Evolutionary conservation across 345 rosid species (phyloP).

Genomic region (Gossypium raimondii): DNA sequence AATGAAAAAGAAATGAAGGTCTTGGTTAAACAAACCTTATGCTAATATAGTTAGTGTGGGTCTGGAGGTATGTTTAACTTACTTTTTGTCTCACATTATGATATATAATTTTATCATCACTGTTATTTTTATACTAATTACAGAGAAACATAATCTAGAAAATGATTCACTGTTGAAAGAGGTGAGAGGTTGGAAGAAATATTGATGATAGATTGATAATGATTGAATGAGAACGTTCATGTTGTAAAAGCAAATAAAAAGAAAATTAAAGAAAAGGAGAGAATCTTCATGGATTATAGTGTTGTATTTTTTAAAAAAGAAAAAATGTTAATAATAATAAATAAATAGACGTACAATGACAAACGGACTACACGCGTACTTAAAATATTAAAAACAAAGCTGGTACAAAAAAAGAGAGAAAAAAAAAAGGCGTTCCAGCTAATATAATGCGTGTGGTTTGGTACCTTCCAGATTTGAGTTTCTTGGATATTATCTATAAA

Average conservation of each 20-base stretch:
- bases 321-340: background rate
- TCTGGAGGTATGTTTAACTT: too few relatives aligned
- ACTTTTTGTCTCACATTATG: rapidly evolving
- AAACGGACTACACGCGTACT: background rate
- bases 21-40: too few relatives aligned
- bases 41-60: too few relatives aligned
- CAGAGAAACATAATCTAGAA: too few relatives aligned
- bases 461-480: background rate
- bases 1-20: too few relatives aligned
- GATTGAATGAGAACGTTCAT: background rate
- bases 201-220: too few relatives aligned
- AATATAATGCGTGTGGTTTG: background rate
- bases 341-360: background rate
- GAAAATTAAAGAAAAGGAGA: background rate
- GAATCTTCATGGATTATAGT: background rate
- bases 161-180: too few relatives aligned
- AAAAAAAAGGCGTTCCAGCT: background rate
- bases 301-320: background rate
- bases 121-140: rapidly evolving
- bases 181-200: too few relatives aligned
- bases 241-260: background rate
- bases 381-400: too few relatives aligned
- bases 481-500: too few relatives aligned
- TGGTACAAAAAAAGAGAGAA: background rate
- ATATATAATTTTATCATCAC: rapidly evolving